Evolutionary conservation across 106 monocot genomes (phyloP).

Genomic region (Dioscorea alata): DNA sequence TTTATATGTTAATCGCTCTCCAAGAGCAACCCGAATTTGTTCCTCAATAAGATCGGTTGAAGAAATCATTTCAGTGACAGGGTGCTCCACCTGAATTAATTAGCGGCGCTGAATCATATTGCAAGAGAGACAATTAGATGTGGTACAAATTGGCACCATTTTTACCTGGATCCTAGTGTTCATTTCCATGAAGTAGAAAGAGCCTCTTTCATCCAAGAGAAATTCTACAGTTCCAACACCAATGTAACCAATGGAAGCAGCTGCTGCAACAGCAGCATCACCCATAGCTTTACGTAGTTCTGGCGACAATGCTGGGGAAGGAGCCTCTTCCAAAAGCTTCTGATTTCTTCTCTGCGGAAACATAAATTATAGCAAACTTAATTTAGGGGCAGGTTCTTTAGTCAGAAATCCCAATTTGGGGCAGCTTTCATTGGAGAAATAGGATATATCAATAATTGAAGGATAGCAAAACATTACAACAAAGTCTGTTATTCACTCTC

Average conservation of each 20-base stretch:
- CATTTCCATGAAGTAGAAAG: conserved; percentile 97
- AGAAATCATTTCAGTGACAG: conserved; percentile 97
- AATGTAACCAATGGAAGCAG: conserved; percentile 86
- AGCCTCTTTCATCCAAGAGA: conserved; percentile 85
- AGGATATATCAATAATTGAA: too few species aligned
- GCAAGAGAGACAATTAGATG: too few species aligned
- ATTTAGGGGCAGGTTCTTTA: too few species aligned
- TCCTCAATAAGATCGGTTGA: conserved; percentile 92
- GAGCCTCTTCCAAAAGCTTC: conserved; percentile 94
- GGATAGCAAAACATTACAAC: too few species aligned
- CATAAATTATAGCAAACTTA: too few species aligned
- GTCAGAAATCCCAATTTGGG: too few species aligned
- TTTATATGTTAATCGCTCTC: conserved; percentile 66
- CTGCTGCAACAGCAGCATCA: conserved; percentile 95
- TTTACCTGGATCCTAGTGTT: conserved; percentile 98
- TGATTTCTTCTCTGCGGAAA: conserved; percentile 79
- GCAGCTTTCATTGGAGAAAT: too few species aligned
- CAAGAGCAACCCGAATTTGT: conserved; percentile 92
- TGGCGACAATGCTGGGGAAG: conserved; percentile 87
- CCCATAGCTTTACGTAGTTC: conserved; percentile 94
- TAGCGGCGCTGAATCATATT: neutral
- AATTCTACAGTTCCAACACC: conserved; percentile 97
- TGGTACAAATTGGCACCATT: neutral
- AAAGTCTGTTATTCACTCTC: too few species aligned
- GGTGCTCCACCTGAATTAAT: conserved; percentile 76